phyloP scores from a whole-genome alignment of 2,329 filamentous ascomycete species.

The Periconia sp. region DNA sequence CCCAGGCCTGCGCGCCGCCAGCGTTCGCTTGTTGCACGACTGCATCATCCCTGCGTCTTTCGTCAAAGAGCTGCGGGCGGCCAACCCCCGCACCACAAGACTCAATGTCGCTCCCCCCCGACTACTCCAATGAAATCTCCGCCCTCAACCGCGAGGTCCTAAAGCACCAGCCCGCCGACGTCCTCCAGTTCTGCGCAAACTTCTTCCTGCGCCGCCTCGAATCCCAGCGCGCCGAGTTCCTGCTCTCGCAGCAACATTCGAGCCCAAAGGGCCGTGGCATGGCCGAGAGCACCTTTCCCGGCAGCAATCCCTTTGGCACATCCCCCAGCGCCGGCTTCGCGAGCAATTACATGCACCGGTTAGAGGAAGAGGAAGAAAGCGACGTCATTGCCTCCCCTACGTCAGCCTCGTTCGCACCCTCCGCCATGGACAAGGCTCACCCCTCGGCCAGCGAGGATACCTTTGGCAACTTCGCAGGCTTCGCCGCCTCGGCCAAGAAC shows the following conservation, averaged over 20 bases:
- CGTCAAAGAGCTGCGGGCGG: constrained; percentile 45
- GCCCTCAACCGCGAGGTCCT: constrained; percentile 67
- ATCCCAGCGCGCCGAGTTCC: constrained; percentile 65
- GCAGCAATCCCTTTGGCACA: constrained; percentile 76
- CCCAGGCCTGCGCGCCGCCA: constrained; percentile 23
- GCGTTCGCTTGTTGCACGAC: constrained; percentile 37
- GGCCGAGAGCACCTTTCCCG: constrained; percentile 79
- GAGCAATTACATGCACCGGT: constrained; percentile 62
- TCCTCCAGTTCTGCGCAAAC: constrained; percentile 74
- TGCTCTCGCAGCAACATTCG: constrained; percentile 57
- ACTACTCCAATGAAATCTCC: constrained; percentile 65
- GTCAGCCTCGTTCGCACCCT: constrained; percentile 51
- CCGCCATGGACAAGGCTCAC: constrained; percentile 49
- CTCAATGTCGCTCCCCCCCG: constrained; percentile 49
- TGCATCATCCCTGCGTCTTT: constrained; percentile 44
- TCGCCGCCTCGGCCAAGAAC: constrained; percentile 37
- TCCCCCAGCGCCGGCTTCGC: constrained; percentile 51
- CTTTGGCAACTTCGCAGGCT: constrained; percentile 47
- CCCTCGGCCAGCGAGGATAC: constrained; percentile 49
- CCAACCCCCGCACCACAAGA: constrained; percentile 38
- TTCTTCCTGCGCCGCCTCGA: constrained; percentile 71
- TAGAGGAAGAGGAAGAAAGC: constrained; percentile 82
- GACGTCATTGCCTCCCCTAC: constrained; percentile 79
- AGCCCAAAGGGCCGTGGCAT: constrained; percentile 58
- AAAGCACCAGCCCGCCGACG: constrained; percentile 65